Percentiles rank a stretch among this genome's conserved stretches.
phyloP scores from a whole-genome alignment of 441 rosid genomes.

The Eruca vesicaria region DNA sequence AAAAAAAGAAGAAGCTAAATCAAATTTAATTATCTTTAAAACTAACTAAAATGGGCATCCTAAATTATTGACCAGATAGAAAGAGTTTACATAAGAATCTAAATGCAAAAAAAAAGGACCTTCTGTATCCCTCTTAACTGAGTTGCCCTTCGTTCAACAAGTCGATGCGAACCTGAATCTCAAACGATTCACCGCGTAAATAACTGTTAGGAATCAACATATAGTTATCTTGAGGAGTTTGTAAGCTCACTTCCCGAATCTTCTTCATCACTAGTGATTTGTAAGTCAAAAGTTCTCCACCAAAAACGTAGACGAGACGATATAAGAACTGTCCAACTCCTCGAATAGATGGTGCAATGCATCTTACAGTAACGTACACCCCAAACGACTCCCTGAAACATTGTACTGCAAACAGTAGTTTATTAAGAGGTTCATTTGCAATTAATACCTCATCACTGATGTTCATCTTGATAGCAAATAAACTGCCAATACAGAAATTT shows the following conservation, averaged over 20 bases:
- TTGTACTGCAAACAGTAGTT: neutral
- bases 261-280: neutral
- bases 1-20: too few relatives aligned
- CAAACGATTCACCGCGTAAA: neutral
- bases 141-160: neutral
- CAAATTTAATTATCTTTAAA: neutral
- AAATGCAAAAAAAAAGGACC: neutral
- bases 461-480: neutral
- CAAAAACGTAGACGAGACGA: neutral
- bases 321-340: neutral
- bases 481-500: too few relatives aligned
- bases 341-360: neutral
- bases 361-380: neutral
- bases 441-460: neutral
- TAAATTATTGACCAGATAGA: neutral
- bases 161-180: neutral
- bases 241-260: neutral
- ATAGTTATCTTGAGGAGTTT: neutral
- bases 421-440: neutral
- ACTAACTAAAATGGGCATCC: neutral
- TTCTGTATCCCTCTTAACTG: neutral
- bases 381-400: neutral
- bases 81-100: neutral
- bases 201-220: neutral
- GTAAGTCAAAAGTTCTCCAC: neutral